phyloP scores from a whole-genome alignment of 331 rosid species.

The Malus hybrid region DNA sequence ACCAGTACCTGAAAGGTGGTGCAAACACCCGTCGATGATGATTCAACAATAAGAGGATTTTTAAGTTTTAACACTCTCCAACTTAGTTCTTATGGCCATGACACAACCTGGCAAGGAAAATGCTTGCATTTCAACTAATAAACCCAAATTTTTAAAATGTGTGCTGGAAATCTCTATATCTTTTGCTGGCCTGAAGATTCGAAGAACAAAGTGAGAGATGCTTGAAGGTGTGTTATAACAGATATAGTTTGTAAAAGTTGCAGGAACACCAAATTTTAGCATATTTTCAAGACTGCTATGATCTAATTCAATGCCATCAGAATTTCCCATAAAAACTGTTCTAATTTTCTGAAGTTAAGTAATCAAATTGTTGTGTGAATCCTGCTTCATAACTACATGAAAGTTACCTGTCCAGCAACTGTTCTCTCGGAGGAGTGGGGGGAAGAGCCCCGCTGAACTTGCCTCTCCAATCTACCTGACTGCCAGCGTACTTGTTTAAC shows the following conservation, averaged over 20 bases:
- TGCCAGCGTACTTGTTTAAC: constrained; percentile 65
- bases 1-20: constrained; percentile 53
- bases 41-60: background rate
- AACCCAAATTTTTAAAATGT: background rate
- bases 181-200: background rate
- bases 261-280: background rate
- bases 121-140: background rate
- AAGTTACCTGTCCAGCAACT: constrained; percentile 74
- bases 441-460: constrained; percentile 63
- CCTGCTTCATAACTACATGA: background rate
- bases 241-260: background rate
- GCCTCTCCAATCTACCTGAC: constrained; percentile 91
- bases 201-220: background rate
- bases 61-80: background rate
- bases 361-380: background rate
- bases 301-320: background rate
- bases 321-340: background rate
- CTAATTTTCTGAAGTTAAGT: background rate
- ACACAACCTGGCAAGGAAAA: background rate
- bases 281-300: background rate
- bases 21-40: background rate
- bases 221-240: background rate
- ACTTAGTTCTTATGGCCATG: background rate
- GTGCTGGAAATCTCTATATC: background rate
- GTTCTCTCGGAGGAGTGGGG: constrained; percentile 72